These are phyloP conservation scores for Exsudoporus frostii DNA, from an alignment of 768 basidiomycete species.

Conservation along the genomic window DNA sequence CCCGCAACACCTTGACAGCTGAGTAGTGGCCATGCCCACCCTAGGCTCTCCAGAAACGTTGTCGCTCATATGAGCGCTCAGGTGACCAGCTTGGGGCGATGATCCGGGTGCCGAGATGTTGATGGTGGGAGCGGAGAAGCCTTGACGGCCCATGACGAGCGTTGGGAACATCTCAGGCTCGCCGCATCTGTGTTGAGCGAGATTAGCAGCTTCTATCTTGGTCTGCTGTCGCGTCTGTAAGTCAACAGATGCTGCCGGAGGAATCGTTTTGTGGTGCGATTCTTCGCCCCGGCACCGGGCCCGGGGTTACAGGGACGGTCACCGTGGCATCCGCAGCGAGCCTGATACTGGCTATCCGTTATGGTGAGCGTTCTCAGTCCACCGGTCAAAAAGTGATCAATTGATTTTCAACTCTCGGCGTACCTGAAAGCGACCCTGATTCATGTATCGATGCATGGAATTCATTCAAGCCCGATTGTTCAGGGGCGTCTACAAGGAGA, in stretches of 20 bases:
- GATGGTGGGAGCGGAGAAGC: slow-evolving; percentile 13
- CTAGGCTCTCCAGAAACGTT: background rate
- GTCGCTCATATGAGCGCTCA: slow-evolving; percentile 1
- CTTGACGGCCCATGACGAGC: background rate
- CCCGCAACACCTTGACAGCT: background rate
- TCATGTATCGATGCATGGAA: slow-evolving; percentile 15
- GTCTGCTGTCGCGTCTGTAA: slow-evolving; percentile 2
- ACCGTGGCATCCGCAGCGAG: slow-evolving; percentile 5
- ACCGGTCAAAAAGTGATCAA: slow-evolving; percentile 9
- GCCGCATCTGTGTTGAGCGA: slow-evolving; percentile 10
- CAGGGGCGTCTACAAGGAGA: slow-evolving; percentile 19
- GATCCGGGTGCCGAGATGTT: slow-evolving; percentile 1
- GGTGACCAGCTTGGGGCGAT: slow-evolving; percentile 5
- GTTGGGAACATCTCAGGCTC: slow-evolving; percentile 12
- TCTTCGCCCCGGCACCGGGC: slow-evolving; percentile 19
- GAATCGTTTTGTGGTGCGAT: slow-evolving; percentile 10
- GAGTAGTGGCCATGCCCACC: background rate
- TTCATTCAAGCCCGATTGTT: slow-evolving; percentile 23
- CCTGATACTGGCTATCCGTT: background rate
- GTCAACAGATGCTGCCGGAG: slow-evolving; percentile 2
- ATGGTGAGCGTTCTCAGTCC: background rate
- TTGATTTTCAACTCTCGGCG: slow-evolving; percentile 13
- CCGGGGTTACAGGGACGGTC: slow-evolving; percentile 10
- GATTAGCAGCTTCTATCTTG: slow-evolving; percentile 13
- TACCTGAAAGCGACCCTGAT: slow-evolving; percentile 28